Percentiles rank a stretch among this genome's conserved stretches.
Evolutionary conservation across 1,284 basidiomycete species (phyloP).

Genomic region (Austroboletus novae-zelandiae): DNA sequence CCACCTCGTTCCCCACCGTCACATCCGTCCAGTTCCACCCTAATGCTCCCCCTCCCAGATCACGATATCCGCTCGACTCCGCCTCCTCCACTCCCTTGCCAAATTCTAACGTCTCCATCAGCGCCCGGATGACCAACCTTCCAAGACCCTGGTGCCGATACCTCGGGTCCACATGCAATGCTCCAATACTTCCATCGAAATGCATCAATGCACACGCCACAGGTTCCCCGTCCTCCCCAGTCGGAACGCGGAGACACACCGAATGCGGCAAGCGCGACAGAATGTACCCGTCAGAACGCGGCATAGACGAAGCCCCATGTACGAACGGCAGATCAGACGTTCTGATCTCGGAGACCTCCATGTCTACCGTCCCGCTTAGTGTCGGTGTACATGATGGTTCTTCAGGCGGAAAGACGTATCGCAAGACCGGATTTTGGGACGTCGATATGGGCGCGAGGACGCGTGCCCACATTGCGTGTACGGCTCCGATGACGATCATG

Average conservation of each 20-base stretch:
- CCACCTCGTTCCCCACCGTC: slow-evolving; percentile 6
- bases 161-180: slow-evolving; percentile 12
- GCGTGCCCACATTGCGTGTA: slow-evolving; percentile 18
- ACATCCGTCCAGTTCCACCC: slow-evolving; percentile 27
- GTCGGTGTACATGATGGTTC: too few relatives aligned
- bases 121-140: slow-evolving; percentile 7
- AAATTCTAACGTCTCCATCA: slow-evolving; percentile 14
- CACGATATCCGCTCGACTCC: not conserved
- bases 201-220: slow-evolving; percentile 20
- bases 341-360: slow-evolving; percentile 8
- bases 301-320: slow-evolving; percentile 5
- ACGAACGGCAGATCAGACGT: slow-evolving; percentile 16
- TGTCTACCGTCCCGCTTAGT: not conserved
- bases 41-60: slow-evolving; percentile 19
- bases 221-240: not conserved
- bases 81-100: not conserved
- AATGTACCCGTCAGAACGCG: slow-evolving; percentile 19
- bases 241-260: slow-evolving; percentile 18
- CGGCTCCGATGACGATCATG: slow-evolving; percentile 10
- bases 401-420: slow-evolving; percentile 8
- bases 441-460: slow-evolving; percentile 7
- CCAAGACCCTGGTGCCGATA: slow-evolving; percentile 17
- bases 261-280: slow-evolving; percentile 17
- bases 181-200: slow-evolving; percentile 22
- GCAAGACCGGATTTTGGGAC: slow-evolving; percentile 4